Evolutionary conservation across 106 monocot genomes (phyloP), one percentile per base, ranked within the genome.

Genomic region (Amphibolis antarctica): DNA sequence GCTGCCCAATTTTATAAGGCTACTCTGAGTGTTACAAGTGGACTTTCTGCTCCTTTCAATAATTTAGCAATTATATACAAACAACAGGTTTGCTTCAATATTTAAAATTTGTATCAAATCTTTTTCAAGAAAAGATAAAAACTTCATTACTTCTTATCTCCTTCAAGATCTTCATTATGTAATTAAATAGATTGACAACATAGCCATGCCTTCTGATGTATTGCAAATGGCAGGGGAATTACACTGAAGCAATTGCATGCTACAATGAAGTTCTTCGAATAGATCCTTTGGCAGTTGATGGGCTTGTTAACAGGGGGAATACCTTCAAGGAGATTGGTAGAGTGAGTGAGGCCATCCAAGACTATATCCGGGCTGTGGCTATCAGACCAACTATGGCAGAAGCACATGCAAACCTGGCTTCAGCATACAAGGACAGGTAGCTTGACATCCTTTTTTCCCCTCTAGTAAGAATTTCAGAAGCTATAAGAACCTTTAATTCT

Each of bases 331-430:
- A 94, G 63, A 79, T 94, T 58, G 89, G 94, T 53, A 81, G 89
- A 76, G 86, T 94, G 19, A 89, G 57, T 74, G 94, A 94, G 46
- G 94, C 94, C 25, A 94, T 94, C 74, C 94, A 94, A 67, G 94
- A 94, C 71, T 94, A 94, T 67, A 68, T 89, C 21, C 64, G 83
- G 52, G 89, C 94, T 68, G 94, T 86, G 60, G 74, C 77, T 46
- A 71, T 89, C 24, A 81, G 82, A 46, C 94, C 94, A 49, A 82
- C 72, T 64, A 94, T 94, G 94, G 83, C 94, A 56, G 94, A 94
- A 82, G 89, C 94, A 54, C 94, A 94, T 84, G 94, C 94, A 73
- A 89, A 94, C 68, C 69, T 94, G 54, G 94, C 94, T 61, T 94
- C 94, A 57, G 94, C 89, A 60, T 94, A 94, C 52, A 94, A 94